phyloP scores from a whole-genome alignment of 139 green algal species.

The Tetraselmis striata region DNA sequence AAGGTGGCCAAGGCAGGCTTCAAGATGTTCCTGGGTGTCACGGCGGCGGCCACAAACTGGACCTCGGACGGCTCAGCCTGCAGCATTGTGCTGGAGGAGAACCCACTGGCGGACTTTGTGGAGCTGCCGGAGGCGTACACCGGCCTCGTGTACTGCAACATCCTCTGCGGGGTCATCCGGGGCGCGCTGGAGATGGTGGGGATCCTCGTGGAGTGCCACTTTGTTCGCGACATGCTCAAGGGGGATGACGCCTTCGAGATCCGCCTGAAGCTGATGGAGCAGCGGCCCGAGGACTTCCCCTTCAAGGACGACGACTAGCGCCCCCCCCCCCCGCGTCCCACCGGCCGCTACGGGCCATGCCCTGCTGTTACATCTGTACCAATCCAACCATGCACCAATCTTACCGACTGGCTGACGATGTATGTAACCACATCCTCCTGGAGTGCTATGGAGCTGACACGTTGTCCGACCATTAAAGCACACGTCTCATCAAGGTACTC shows the following conservation, averaged over 20 bases:
- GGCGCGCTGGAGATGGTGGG: constrained; percentile 83
- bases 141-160: constrained; percentile 79
- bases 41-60: constrained; percentile 69
- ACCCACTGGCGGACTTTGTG: constrained; percentile 92
- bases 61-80: constrained; percentile 75
- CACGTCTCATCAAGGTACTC: no score
- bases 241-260: constrained; percentile 84
- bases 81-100: constrained; percentile 83
- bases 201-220: constrained; percentile 52
- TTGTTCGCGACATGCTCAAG: constrained; percentile 73
- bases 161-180: constrained; percentile 84
- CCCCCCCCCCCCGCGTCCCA: background rate
- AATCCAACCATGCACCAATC: no score
- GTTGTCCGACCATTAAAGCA: no score
- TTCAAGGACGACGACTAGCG: constrained; percentile 91
- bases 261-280: constrained; percentile 69
- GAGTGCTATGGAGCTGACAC: no score
- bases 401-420: no score
- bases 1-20: constrained; percentile 68
- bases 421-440: no score
- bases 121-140: constrained; percentile 84
- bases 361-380: no score
- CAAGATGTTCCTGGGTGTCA: constrained; percentile 88
- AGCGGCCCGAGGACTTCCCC: constrained; percentile 57
- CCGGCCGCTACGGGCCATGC: no score